Conservation (phyloP, 1,284 basidiomycete species). For the Rhodotorula sp. region DNA sequence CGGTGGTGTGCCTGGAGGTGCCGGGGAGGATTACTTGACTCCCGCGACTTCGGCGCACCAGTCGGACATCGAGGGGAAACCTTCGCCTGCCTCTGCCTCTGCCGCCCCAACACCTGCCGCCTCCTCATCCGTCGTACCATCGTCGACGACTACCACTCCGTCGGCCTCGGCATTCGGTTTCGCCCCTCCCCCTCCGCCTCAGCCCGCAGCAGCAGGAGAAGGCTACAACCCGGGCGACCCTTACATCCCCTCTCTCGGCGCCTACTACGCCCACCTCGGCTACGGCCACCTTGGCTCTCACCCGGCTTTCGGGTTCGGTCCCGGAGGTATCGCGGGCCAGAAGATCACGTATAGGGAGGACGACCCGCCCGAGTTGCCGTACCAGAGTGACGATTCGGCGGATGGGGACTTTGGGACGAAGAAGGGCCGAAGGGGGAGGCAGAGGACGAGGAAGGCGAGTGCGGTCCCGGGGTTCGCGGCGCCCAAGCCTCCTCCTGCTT, state of each 20-base stretch:
- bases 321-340: neutral
- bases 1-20: neutral
- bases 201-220: neutral
- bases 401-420: slow-evolving; percentile 6
- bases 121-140: neutral
- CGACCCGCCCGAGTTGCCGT: neutral
- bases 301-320: neutral
- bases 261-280: neutral
- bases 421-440: too few relatives aligned
- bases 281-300: neutral
- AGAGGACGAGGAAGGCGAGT: neutral
- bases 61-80: neutral
- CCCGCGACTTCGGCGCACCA: slow-evolving; percentile 10
- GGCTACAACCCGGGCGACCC: slow-evolving; percentile 15
- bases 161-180: neutral
- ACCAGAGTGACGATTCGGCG: slow-evolving; percentile 4
- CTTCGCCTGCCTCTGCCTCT: neutral
- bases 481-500: neutral
- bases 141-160: neutral
- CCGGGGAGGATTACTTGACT: neutral
- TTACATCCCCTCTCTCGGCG: slow-evolving; percentile 16
- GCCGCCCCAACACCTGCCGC: neutral
- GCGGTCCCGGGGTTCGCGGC: slow-evolving; percentile 5
- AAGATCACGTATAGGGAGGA: neutral
- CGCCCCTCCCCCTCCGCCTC: neutral